Base-by-base conservation (phyloP, 2,329 filamentous ascomycete species). In the Alternaria sp. region DNA sequence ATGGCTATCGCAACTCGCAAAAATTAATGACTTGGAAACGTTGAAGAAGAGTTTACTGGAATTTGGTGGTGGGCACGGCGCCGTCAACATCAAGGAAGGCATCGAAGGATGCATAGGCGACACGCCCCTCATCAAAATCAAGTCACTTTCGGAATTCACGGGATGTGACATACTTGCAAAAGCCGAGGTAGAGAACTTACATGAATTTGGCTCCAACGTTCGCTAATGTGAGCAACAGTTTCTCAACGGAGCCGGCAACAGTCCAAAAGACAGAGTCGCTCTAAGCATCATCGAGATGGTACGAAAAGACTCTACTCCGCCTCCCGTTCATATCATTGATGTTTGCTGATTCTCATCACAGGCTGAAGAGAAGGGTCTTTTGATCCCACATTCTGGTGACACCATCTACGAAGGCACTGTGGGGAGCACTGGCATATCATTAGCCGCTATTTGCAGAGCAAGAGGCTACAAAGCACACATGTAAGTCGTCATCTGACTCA, bases 371-470 rank as follows among this genome's bases (percentile, higher is more conserved):
- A 82, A 87, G 53, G 94, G 94, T 3, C 84, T 94, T 18, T 82
- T 99, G 49, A 87, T 86, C 0, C 95, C 96, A 0, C 85, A 91
- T 70, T 90, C 91, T 21, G 95, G 95, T 65, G 96, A 99, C 79
- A 96, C 92, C 46, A 94, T 99, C 74, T 99, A 98, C 81, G 96
- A 99, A 83, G 96, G 96, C 69, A 99, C 96, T 1, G 94, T 97
- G 15, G 96, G 96, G 63, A 97, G 93, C 77, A 99, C 96, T 0
- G 96, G 96, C 21, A 98, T 99, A 72, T 97, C 94, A 15, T 86
- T 99, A 10, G 96, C 96, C 3, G 92, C 92, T 1, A 88, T 99
- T 55, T 94, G 93, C 54, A 88, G 94, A 71, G 94, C 96, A 21
- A 88, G 90, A 79, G 96, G 96, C 33, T 98, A 98, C 83, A 88